phyloP scores from a whole-genome alignment of 108 stramenopile species.

The Nitzschia sp. region DNA sequence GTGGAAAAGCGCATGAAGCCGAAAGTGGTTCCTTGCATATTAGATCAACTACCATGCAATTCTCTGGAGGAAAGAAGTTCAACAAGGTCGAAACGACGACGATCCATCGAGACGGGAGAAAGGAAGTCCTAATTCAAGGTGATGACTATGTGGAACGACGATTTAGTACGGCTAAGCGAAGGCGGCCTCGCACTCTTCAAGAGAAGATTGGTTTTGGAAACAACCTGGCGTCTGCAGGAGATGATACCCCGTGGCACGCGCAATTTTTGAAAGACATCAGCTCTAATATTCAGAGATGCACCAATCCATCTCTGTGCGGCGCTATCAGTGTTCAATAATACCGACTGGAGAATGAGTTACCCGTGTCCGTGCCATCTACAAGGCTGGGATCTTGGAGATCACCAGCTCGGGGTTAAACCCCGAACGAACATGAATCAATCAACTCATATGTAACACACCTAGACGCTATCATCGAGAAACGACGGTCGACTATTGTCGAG shows the following conservation, averaged over 20 bases:
- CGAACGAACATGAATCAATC: too few relatives aligned
- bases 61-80: constrained; percentile 34
- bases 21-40: constrained; percentile 19
- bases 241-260: constrained; percentile 34
- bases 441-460: too few relatives aligned
- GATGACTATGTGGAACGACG: constrained; percentile 36
- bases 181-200: neutral
- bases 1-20: constrained; percentile 19
- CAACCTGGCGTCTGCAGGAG: neutral
- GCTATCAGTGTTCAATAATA: neutral
- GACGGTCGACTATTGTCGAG: too few relatives aligned
- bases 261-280: constrained; percentile 9
- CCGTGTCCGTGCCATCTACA: too few relatives aligned
- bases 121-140: constrained; percentile 39
- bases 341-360: too few relatives aligned
- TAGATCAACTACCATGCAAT: constrained; percentile 30
- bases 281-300: constrained; percentile 9
- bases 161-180: constrained; percentile 1
- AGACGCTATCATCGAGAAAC: too few relatives aligned
- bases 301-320: constrained; percentile 12
- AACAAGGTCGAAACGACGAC: constrained; percentile 37
- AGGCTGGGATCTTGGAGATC: too few relatives aligned
- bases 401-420: too few relatives aligned
- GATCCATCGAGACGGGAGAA: constrained; percentile 44
- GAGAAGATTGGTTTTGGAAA: neutral